A percentile compares a stretch with the other conserved stretches of the same genome.
These are phyloP conservation scores for Amanita muscaria DNA, from an alignment of 768 basidiomycete genomes.

Conservation along the genomic window DNA sequence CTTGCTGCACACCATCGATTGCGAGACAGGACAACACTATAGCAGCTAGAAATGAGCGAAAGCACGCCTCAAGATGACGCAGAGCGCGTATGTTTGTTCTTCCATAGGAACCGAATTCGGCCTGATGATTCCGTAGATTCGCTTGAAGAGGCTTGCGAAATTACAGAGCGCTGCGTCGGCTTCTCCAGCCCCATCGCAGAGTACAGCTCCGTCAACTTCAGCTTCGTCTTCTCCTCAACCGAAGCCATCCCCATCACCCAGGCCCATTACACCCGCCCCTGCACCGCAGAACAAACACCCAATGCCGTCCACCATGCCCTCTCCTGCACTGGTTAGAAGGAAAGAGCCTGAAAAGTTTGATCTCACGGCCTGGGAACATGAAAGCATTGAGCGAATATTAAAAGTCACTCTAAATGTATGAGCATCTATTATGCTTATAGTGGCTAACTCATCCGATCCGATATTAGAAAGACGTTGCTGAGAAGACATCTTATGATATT, in stretches of 20 bases:
- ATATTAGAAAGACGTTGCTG: conserved; percentile 25
- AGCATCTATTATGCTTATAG: not conserved
- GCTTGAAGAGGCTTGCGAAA: conserved; percentile 84
- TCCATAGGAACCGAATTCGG: not conserved
- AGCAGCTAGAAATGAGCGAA: conserved; percentile 25
- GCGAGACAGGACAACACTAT: not conserved
- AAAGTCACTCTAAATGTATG: conserved; percentile 75
- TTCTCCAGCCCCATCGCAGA: conserved; percentile 21
- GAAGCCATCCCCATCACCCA: conserved; percentile 27
- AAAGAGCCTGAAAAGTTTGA: conserved; percentile 43
- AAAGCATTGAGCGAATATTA: conserved; percentile 57
- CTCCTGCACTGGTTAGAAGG: conserved; percentile 38
- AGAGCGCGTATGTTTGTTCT: conserved; percentile 49
- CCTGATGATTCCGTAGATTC: conserved; percentile 48
- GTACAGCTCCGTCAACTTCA: conserved; percentile 29
- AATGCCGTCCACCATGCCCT: conserved; percentile 22
- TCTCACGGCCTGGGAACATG: conserved; percentile 63
- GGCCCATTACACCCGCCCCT: conserved; percentile 17
- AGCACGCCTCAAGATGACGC: conserved; percentile 67
- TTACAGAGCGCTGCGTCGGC: conserved; percentile 37
- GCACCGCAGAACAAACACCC: conserved; percentile 20
- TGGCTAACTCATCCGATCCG: not conserved
- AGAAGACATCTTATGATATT: conserved; percentile 52
- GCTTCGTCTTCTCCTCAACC: conserved; percentile 29
- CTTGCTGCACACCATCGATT: not conserved